Evolutionary conservation across 2,329 filamentous ascomycete species (phyloP).

Genomic region (Colletotrichum noveboracense): DNA sequence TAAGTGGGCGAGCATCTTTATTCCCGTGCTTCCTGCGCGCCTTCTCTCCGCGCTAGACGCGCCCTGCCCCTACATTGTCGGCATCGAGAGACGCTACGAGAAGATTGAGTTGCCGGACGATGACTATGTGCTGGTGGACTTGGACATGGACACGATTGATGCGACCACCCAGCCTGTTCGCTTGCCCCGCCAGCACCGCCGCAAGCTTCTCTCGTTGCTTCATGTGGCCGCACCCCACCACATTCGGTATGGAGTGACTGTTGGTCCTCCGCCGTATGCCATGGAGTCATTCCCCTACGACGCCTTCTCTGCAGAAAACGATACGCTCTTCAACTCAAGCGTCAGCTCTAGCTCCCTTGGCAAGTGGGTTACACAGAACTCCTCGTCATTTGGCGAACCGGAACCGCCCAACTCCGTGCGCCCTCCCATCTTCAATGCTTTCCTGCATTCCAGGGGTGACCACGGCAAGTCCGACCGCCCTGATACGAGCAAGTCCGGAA

Average conservation of each 20-base stretch:
- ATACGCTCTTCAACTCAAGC: constrained; percentile 76
- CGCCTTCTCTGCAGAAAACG: constrained; percentile 86
- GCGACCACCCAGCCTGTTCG: constrained; percentile 78
- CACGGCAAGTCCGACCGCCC: constrained; percentile 75
- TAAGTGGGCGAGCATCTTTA: constrained; percentile 93
- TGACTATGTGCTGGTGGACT: constrained; percentile 92
- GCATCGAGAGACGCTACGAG: constrained; percentile 91
- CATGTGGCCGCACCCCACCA: constrained; percentile 92
- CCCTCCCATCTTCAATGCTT: constrained; percentile 87
- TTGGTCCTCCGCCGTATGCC: constrained; percentile 91
- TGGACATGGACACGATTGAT: constrained; percentile 90
- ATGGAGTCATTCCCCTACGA: constrained; percentile 93
- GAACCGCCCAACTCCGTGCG: constrained; percentile 56
- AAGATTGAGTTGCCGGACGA: constrained; percentile 87
- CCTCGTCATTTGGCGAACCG: constrained; percentile 80
- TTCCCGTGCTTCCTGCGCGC: constrained; percentile 86
- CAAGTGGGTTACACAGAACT: constrained; percentile 89
- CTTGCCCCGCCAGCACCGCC: constrained; percentile 85
- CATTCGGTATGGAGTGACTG: constrained; percentile 81
- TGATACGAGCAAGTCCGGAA: constrained; percentile 71
- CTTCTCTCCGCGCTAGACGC: constrained; percentile 91
- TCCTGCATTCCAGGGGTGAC: constrained; percentile 76
- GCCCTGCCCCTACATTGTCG: constrained; percentile 95
- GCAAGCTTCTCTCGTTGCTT: constrained; percentile 86
- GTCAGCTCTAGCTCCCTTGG: constrained; percentile 75